Evolutionary conservation across 345 rosid species (phyloP).

Genomic region (Erodium maritimum): DNA sequence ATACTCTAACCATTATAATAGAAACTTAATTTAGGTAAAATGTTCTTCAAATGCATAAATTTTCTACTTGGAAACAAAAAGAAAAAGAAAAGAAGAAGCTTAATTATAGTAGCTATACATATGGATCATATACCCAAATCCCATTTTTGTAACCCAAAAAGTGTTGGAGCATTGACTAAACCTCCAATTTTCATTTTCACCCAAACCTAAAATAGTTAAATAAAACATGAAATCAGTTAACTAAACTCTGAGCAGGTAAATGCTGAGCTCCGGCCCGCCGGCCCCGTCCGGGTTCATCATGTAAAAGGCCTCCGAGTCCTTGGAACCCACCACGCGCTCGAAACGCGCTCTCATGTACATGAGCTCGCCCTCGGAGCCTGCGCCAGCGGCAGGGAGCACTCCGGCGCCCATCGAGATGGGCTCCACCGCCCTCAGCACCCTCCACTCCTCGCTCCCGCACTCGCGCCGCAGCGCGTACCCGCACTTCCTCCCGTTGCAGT

Average conservation of each 20-base stretch:
- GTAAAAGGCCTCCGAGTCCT: slow-evolving; percentile 85
- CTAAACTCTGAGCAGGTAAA: slow-evolving; percentile 64
- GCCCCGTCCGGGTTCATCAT: slow-evolving; percentile 83
- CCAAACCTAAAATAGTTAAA: no score
- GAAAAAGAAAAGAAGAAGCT: no score
- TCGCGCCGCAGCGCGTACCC: slow-evolving; percentile 66
- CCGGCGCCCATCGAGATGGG: slow-evolving; percentile 95
- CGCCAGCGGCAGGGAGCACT: slow-evolving; percentile 52
- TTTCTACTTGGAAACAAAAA: no score
- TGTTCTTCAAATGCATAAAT: no score
- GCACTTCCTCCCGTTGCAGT: slow-evolving; percentile 80
- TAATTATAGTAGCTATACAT: no score
- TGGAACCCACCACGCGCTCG: slow-evolving; percentile 84
- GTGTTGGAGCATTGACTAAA: no score
- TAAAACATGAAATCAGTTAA: background rate
- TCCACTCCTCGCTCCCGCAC: slow-evolving; percentile 55
- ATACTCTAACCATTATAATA: no score
- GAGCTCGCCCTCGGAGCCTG: slow-evolving; percentile 64
- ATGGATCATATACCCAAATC: no score
- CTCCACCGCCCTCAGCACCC: slow-evolving; percentile 59
- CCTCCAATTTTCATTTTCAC: no score
- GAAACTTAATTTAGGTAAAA: no score
- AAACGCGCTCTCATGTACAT: slow-evolving; percentile 96
- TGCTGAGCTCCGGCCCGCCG: slow-evolving; percentile 90
- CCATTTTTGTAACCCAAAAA: no score